Evolutionary conservation across 495 filamentous ascomycete species (phyloP), one percentile per base, ranked within the genome.

Genomic region (Podospora fimiseda): DNA sequence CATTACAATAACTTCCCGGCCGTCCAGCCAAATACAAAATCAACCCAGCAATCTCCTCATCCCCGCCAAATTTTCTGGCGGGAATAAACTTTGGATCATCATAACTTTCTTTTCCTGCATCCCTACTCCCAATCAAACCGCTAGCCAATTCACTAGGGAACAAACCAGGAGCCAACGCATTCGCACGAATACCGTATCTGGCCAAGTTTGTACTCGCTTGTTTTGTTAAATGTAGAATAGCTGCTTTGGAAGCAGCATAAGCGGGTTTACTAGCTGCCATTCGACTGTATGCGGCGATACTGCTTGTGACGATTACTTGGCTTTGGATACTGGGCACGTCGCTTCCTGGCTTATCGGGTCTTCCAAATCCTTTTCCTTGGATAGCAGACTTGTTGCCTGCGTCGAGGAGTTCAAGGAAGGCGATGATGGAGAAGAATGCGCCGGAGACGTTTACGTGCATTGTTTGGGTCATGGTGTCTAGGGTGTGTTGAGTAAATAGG

Each of bases 371-470:
- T 1, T 58, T 59, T 6, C 64, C 43, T 22, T 76, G 48, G 55
- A 82, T 63, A 21, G 72, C 68, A 0, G 53, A 49, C 64, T 76
- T 73, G 61, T 87, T 87, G 5, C 82, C 83, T 8, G 69, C 72
- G n/a, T 84, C 80, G 5, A 88, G 72, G n/a, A 88, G 65, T 2
- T 76, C 76, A 23, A 87, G 53, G 54, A 88, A 87, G 0, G 84
- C 83, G 0, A 83, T 62, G 3, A 80, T 74, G 4, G 80, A 83
- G 58, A 80, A 85, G 56, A 79, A 84, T 0, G 80, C 73, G 0
- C 75, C 81, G 0, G 81, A 80, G 1, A 78, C 73, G 56, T 87
- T 87, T 8, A 84, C 75, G 19, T 79, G 64, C 56, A 80, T 71
- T 3, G 74, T 76, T 0, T 69, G 55, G 6, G 70, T 76, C 66